Conservation (phyloP, 2,329 filamentous ascomycete species). For the Ophiocordyceps australis region DNA sequence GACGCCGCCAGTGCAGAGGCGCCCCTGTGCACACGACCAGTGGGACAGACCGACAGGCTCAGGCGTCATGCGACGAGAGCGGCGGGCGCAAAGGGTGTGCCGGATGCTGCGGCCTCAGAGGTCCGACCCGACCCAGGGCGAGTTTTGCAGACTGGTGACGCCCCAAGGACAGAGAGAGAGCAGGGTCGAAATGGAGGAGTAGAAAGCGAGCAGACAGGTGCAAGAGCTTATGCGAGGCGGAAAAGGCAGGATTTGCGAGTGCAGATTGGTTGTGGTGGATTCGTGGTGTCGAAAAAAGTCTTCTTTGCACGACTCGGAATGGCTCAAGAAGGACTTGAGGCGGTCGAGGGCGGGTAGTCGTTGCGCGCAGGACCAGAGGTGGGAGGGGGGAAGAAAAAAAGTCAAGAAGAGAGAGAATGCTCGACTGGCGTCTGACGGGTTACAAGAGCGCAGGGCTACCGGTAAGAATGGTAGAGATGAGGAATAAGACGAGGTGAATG, state of each 20-base stretch:
- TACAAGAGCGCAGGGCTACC: background rate
- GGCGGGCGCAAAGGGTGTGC: too few relatives aligned
- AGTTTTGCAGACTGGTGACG: too few relatives aligned
- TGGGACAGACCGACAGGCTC: too few relatives aligned
- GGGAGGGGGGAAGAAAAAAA: conserved; percentile 4
- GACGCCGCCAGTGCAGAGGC: conserved; percentile 32
- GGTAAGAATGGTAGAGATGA: background rate
- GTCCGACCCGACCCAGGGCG: too few relatives aligned
- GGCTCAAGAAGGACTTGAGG: conserved; percentile 1
- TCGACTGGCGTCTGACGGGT: background rate
- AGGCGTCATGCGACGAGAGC: conserved; percentile 5
- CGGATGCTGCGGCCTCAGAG: too few relatives aligned
- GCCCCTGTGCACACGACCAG: conserved; percentile 13
- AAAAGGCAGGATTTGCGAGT: conserved; percentile 5
- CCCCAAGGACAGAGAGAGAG: conserved; percentile 1
- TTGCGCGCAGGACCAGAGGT: conserved; percentile 7
- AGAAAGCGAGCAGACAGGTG: conserved; percentile 1
- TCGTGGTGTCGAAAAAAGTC: conserved; percentile 8
- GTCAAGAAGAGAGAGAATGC: conserved; percentile 3
- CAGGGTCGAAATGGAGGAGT: conserved; percentile 2
- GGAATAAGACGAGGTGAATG: conserved; percentile 5
- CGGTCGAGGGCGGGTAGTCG: conserved; percentile 8
- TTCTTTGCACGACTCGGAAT: conserved; percentile 8
- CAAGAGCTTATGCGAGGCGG: conserved; percentile 2
- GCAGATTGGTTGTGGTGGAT: conserved; percentile 7